These are phyloP conservation scores for Rhizophora mangle DNA, from an alignment of 345 rosid species.

Conservation along the genomic window DNA sequence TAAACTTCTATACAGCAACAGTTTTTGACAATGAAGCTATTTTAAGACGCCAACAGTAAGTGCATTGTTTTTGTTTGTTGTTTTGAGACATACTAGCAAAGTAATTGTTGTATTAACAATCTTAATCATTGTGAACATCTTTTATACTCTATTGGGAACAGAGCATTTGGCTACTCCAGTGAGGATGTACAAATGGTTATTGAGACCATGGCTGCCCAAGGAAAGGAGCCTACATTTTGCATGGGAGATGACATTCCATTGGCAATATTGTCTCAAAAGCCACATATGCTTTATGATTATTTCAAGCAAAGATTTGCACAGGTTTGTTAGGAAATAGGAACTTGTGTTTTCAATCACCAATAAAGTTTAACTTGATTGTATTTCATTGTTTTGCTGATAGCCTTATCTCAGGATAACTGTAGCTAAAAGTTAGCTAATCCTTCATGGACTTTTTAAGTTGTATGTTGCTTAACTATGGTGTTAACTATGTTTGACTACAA, in stretches of 20 bases:
- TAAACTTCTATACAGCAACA: slow-evolving; percentile 58
- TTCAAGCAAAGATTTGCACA: slow-evolving; percentile 99
- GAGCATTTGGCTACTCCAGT: slow-evolving; percentile 97
- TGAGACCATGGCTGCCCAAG: slow-evolving; percentile 95
- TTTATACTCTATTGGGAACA: slow-evolving; percentile 34
- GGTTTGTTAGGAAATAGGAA: slow-evolving; percentile 41
- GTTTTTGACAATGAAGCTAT: slow-evolving; percentile 74
- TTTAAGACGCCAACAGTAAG: slow-evolving; percentile 89
- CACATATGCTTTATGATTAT: slow-evolving; percentile 93
- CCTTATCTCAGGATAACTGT: not conserved
- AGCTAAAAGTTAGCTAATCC: no score
- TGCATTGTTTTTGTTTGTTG: slow-evolving; percentile 7
- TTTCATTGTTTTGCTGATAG: not conserved
- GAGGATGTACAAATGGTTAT: slow-evolving; percentile 99
- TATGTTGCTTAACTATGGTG: no score
- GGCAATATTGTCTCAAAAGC: slow-evolving; percentile 79
- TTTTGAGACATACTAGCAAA: not conserved
- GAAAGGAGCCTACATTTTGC: slow-evolving; percentile 97
- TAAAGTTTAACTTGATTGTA: not conserved
- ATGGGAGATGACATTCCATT: slow-evolving; percentile 95
- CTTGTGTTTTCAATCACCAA: not conserved
- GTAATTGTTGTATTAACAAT: slow-evolving; percentile 3
- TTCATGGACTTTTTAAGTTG: no score
- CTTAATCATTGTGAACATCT: slow-evolving; percentile 13
- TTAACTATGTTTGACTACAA: no score